Evolutionary conservation across 768 basidiomycete genomes (phyloP).

Genomic region (Porphyrellus cyaneotinctus): DNA sequence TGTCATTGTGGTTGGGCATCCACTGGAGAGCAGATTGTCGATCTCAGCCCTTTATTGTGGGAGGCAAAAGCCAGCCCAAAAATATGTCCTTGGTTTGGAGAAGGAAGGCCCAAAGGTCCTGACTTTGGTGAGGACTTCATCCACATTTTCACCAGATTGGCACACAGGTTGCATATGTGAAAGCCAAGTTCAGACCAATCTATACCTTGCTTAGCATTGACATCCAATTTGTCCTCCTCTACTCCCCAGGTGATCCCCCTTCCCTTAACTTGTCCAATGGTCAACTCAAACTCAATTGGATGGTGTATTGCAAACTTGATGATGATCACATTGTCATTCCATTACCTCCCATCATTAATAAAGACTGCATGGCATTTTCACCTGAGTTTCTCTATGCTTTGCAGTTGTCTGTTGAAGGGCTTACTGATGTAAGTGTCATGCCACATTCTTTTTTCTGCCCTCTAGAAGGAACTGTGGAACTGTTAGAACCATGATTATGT

Average conservation of each 20-base stretch:
- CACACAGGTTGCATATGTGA: neutral
- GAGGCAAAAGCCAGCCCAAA: neutral
- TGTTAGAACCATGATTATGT: too few relatives aligned
- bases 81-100: neutral
- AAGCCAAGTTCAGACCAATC: neutral
- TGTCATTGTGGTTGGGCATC: neutral
- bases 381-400: neutral
- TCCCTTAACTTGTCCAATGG: neutral
- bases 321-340: neutral
- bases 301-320: neutral
- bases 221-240: neutral
- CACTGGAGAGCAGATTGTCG: neutral
- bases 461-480: neutral
- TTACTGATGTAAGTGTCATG: neutral
- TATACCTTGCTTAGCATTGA: neutral
- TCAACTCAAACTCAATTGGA: neutral
- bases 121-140: neutral
- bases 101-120: neutral
- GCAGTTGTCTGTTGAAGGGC: neutral
- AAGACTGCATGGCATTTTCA: neutral
- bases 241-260: neutral
- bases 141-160: neutral
- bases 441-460: neutral
- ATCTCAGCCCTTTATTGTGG: neutral
- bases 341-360: neutral